Evolutionary conservation across 202 grass and related monocot genomes (phyloP), one percentile per base, ranked within the genome.

Genomic region (Sporobolus alterniflorus): DNA sequence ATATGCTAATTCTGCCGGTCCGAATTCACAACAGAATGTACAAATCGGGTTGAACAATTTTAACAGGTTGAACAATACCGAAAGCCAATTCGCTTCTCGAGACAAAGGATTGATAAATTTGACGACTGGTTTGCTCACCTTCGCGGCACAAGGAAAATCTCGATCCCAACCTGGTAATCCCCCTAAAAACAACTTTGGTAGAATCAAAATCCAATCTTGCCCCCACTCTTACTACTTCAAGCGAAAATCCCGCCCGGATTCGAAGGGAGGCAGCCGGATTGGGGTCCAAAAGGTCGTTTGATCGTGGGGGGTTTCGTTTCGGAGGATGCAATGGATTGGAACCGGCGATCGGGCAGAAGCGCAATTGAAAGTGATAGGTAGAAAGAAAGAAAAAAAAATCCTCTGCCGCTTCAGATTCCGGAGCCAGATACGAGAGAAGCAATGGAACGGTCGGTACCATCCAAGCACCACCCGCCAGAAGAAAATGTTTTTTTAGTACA

Each of bases 141-240:
- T 51, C 44, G 29, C 46, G 25, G 51, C 43, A 43, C 8, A 55
- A 22, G 36, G 36, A 59, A 84, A 30, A 39, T 33, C 46, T 17
- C 33, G 9, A 43, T 18, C 52, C n/a, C 60, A 20, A 26, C 18
- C 32, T 3, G 15, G 8, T 10, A 4, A 3, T 1, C 15, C 16
- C 39, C 42, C 42, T 42, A 28, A 4, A 28, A 66, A 43, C 16
- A 25, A 40, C 48, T 1, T 48, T 75, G 48, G n/a, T 54, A 24
- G 43, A 16, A 73, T 46, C 57, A 81, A 91, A 84, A 21, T 64
- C 74, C 60, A 10, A 84, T 24, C 65, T 48, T 63, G 61, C 32
- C 17, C 44, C 21, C 62, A n/a, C 16, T 22, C 69, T 16, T 39
- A 46, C 46, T 64, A n/a, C 61, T 51, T 48, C 0, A 7, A 52